Base-by-base conservation (phyloP, 2,329 filamentous ascomycete species). In the Curvularia spicifera region DNA sequence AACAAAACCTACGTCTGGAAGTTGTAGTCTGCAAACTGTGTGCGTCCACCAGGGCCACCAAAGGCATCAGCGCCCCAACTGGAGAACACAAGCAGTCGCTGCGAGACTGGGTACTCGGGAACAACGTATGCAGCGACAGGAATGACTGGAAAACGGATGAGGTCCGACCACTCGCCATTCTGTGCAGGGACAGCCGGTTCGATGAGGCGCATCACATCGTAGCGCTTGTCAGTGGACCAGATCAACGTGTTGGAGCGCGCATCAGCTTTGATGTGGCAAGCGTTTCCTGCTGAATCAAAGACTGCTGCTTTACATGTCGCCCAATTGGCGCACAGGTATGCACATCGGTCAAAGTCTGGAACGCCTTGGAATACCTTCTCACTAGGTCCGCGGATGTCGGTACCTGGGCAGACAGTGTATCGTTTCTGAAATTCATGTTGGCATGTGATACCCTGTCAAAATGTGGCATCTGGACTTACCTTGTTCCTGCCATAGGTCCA, bases 111-210 rank as follows among this genome's bases (percentile, higher is more conserved):
- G 44, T 63, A 71, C 31, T 67, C 62, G 8, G 68, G 69, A 20
- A 71, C 68, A 45, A 71, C 54, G 29, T 71, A 71, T 20, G 69
- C 69, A 31, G 69, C 69, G 6, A 71, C 69, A 8, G 69, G 69
- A 45, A 71, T 71, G 55, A 71, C 66, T 24, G 69, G 69, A 8
- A 71, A 53, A 8, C 61, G 64, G 31, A 71, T 57, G 13, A 71
- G 35, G 28, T 71, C 68, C 18, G 68, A 70, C 69, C 69, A 71
- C 26, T 53, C 63, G 22, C 69, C 69, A 31, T 59, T 57, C 2
- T 53, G 54, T 5, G 68, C 66, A 22, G 63, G 64, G 13, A 45
- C 51, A 26, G 60, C 51, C 20, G 58, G 50, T 18, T 65, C 43
- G 9, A 66, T 60, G 10, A 42, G 61, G 20, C 64, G 61, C 37